These are phyloP conservation scores for Chiua virens DNA, from an alignment of 768 basidiomycete genomes.

Conservation along the genomic window DNA sequence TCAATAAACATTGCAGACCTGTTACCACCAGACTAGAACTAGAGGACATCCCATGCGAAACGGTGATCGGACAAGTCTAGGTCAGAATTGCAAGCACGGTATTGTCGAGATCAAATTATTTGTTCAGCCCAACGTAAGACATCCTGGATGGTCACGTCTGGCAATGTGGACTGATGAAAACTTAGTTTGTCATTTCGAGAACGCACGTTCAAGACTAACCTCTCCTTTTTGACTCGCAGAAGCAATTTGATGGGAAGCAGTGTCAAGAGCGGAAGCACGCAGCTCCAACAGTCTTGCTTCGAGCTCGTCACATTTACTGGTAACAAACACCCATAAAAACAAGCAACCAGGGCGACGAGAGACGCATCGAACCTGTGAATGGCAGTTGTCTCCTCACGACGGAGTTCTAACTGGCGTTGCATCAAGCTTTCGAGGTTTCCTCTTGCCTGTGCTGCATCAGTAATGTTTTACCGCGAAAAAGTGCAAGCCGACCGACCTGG, in stretches of 20 bases:
- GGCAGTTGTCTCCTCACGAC: conserved; percentile 66
- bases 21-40: too few species aligned
- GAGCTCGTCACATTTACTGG: conserved; percentile 70
- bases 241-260: not conserved
- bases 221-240: conserved; percentile 8
- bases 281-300: conserved; percentile 63
- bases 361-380: conserved; percentile 61
- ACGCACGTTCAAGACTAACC: conserved; percentile 11
- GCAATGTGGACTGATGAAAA: conserved; percentile 9
- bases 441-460: conserved; percentile 54
- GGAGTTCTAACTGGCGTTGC: conserved; percentile 70
- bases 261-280: conserved; percentile 31
- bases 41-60: too few species aligned
- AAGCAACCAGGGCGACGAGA: not conserved
- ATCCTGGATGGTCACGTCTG: conserved; percentile 33
- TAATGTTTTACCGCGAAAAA: not conserved
- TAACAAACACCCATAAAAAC: conserved; percentile 7
- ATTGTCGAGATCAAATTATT: conserved; percentile 16
- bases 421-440: conserved; percentile 82
- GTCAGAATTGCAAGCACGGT: not conserved
- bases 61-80: not conserved
- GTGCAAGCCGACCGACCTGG: conserved; percentile 50
- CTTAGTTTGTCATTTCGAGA: not conserved
- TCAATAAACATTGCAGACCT: too few species aligned
- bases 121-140: conserved; percentile 62